Base-by-base conservation (phyloP, 371 early-diverging fungal species). In the Actinomortierella wolfii region DNA sequence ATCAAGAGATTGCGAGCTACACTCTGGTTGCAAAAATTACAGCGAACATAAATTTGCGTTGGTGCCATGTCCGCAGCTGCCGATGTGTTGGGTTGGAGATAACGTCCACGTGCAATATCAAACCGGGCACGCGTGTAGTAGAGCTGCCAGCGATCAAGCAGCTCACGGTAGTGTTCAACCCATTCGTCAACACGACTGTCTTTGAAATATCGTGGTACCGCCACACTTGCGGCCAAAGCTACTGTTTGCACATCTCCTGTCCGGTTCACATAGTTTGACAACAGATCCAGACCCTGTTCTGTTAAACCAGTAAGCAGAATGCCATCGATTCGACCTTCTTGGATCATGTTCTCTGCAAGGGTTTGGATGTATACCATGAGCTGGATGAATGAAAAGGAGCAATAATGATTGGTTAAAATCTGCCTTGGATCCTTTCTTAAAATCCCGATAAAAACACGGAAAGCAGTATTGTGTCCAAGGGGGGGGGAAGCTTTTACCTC, bases 161-260 rank as follows among this genome's bases (percentile, higher is more conserved):
- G 71, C n/a, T 76, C 67, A 1, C 95, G 91, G 76, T 97, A 97
- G 52, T 89, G 89, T 56, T 93, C 92, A 9, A 91, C 83, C 95
- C 96, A 96, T 52, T 84, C 84, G 25, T 89, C 86, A 0, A 89
- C 89, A 18, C 89, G 79, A 6, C 51, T 56, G 61, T 92, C 92
- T 23, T 81, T 77, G 54, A 89, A 86, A 24, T 82, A 68, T 8
- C 81, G 78, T 5, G 87, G 86, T 6, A 86, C 81, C 28, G 82
- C 84, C 54, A 82, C 86, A 17, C 85, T 82, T 52, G 90, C 76
- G 1, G 91, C 78, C 25, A 97, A 63, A 42, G 89, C 83, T 0
- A 91, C 95, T 1, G 95, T 94, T 70, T 97, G 98, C 25, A 95
- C 86, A 73, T 97, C 98, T 0, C 92, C 94, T 6, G 94, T 93